A percentile compares a stretch with the other conserved stretches of the same genome.
phyloP scores from a whole-genome alignment of 2,329 filamentous ascomycete genomes.

The Hypoxylon sp. region DNA sequence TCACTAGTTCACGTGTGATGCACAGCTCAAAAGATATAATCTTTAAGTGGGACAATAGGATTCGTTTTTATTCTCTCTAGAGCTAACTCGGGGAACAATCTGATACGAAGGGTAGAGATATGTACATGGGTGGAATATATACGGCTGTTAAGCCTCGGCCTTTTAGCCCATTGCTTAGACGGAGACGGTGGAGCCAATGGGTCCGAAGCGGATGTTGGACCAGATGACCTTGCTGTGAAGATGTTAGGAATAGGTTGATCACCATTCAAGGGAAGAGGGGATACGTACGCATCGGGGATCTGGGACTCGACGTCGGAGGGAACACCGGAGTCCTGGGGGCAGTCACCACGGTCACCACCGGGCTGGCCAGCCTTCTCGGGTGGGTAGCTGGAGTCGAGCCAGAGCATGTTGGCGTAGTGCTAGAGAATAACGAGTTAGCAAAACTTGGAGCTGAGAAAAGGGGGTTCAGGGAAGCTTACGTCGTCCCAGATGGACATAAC shows the following conservation, averaged over 20 bases:
- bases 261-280: background rate
- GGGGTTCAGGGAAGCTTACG: constrained; percentile 45
- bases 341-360: constrained; percentile 66
- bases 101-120: constrained; percentile 42
- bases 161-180: constrained; percentile 43
- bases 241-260: constrained; percentile 10
- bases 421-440: constrained; percentile 36
- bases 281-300: constrained; percentile 56
- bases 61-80: constrained; percentile 42
- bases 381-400: constrained; percentile 70
- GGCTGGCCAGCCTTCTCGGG: constrained; percentile 55
- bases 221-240: constrained; percentile 59
- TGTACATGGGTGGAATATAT: constrained; percentile 43
- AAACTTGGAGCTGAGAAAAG: background rate
- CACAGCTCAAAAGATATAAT: background rate
- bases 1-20: background rate
- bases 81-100: constrained; percentile 42
- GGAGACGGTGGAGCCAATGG: constrained; percentile 62
- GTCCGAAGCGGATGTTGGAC: constrained; percentile 66
- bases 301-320: constrained; percentile 62
- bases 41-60: constrained; percentile 20
- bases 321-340: constrained; percentile 61
- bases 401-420: constrained; percentile 71
- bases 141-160: constrained; percentile 33
- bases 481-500: constrained; percentile 75